Evolutionary conservation across 805 yeast genomes (phyloP), one percentile per base, ranked within the genome.

Genomic region (Komagataella populi): DNA sequence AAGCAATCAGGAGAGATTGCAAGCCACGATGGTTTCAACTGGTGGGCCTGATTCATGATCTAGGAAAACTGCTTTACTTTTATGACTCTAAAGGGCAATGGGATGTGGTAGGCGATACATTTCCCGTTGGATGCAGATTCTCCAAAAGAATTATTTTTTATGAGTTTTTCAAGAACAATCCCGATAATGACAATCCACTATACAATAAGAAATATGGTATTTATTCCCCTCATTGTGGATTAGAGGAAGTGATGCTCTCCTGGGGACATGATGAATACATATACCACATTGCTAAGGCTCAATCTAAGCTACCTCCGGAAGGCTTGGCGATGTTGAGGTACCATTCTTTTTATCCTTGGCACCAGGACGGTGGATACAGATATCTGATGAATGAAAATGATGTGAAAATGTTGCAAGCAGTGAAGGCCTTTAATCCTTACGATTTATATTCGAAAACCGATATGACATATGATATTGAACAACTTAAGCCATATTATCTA

Each of bases 191-290:
- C 20, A 83, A 82, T 57, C 87, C 87, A 5, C 68, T 83, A 45
- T 83, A 83, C 62, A 77, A 76, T 50, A 71, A 84, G 17, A 81
- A 81, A 60, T 79, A 72, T 60, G 89, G 89, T 3, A 78, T 83
- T 36, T 83, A 83, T 60, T 73, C 77, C 30, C 76, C 73, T 44
- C 71, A 77, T 53, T 81, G 87, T 62, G 89, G 89, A 0, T 62
- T 83, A 43, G 84, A 79, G 53, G 78, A 79, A 45, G 85, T 83
- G 23, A 80, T 83, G 84, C 63, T 83, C 46, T 79, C 85, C 52
- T 83, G 87, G 88, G 89, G 89, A 4, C 89, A 83, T 59, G 89
- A 83, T 61, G 89, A 83, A 60, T 83, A 83, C 63, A 81, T 83
- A 85, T 83, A 81, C 56, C 86, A 82, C 59, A 68, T 83, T 36